Evolutionary conservation across 2,329 filamentous ascomycete genomes (phyloP).

Genomic region (Rhinocladiella similis): DNA sequence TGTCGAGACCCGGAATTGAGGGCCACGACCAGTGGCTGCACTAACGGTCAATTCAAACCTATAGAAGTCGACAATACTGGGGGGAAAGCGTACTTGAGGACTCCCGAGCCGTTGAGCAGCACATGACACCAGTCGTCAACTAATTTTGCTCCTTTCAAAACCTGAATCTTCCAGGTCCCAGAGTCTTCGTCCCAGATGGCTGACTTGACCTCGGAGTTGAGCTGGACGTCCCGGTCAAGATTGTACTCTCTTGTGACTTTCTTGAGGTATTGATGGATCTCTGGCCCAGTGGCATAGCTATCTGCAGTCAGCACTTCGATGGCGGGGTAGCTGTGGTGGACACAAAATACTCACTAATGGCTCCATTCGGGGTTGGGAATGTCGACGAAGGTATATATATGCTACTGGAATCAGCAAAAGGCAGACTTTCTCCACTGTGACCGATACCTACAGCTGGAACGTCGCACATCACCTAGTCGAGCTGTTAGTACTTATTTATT

Average conservation of each 20-base stretch:
- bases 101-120: slow-evolving; percentile 13
- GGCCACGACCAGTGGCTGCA: slow-evolving; percentile 42
- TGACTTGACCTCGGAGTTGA: slow-evolving; percentile 38
- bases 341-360: slow-evolving; percentile 27
- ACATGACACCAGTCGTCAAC: slow-evolving; percentile 20
- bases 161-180: slow-evolving; percentile 38
- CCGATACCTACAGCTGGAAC: slow-evolving; percentile 16
- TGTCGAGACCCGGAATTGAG: slow-evolving; percentile 31
- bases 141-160: slow-evolving; percentile 22
- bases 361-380: slow-evolving; percentile 44
- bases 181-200: slow-evolving; percentile 41
- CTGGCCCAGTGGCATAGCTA: slow-evolving; percentile 40
- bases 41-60: too few species aligned
- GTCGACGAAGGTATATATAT: slow-evolving; percentile 18
- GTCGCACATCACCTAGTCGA: slow-evolving; percentile 24
- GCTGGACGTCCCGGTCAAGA: slow-evolving; percentile 39
- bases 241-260: slow-evolving; percentile 40
- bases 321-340: too few species aligned
- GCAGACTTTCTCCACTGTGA: not conserved
- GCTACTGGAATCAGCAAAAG: not conserved
- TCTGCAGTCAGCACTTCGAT: not conserved
- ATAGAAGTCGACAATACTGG: too few species aligned
- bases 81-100: slow-evolving; percentile 19
- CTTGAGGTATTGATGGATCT: slow-evolving; percentile 47
- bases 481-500: not conserved